A percentile compares a stretch with the other conserved stretches of the same genome.
These are phyloP conservation scores for Jamesozyma jinghongensis DNA, from an alignment of 805 yeast species.

Conservation along the genomic window DNA sequence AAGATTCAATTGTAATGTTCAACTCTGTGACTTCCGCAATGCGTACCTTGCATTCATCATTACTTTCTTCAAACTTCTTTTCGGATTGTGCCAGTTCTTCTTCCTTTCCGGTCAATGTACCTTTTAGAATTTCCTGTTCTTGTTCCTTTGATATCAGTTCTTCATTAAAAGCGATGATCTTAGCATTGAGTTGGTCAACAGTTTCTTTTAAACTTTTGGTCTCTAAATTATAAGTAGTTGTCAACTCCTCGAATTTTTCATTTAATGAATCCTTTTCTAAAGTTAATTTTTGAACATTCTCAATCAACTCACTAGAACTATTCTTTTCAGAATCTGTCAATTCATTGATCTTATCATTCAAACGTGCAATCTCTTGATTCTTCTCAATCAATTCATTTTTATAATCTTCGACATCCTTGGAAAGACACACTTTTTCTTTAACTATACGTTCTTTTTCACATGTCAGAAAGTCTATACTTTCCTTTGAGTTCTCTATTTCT, in stretches of 20 bases:
- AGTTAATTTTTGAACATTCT: conserved; percentile 7
- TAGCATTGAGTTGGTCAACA: not conserved
- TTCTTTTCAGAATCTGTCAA: conserved; percentile 2
- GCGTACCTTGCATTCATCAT: conserved; percentile 30
- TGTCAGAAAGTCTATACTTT: not conserved
- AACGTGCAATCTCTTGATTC: conserved; percentile 2
- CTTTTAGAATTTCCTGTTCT: conserved; percentile 8
- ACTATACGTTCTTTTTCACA: conserved; percentile 1
- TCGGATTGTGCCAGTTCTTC: conserved; percentile 15
- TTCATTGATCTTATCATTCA: conserved; percentile 5
- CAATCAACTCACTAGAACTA: conserved; percentile 4
- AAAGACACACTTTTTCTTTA: not conserved
- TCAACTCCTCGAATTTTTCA: conserved; percentile 1
- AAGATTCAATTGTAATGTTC: conserved; percentile 25
- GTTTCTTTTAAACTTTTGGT: conserved; percentile 2
- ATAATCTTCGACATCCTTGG: conserved; percentile 1
- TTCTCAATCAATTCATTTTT: conserved; percentile 6
- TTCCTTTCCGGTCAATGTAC: not conserved
- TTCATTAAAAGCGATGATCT: not conserved
- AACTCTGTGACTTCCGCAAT: conserved; percentile 33
- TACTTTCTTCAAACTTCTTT: conserved; percentile 18
- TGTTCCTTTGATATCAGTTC: conserved; percentile 5
- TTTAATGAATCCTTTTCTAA: conserved; percentile 7
- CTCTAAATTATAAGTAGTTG: conserved; percentile 2
- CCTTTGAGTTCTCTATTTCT: conserved; percentile 1